phyloP scores from a whole-genome alignment of 1,284 basidiomycete species.

The Microbotryomycetes sp. region DNA sequence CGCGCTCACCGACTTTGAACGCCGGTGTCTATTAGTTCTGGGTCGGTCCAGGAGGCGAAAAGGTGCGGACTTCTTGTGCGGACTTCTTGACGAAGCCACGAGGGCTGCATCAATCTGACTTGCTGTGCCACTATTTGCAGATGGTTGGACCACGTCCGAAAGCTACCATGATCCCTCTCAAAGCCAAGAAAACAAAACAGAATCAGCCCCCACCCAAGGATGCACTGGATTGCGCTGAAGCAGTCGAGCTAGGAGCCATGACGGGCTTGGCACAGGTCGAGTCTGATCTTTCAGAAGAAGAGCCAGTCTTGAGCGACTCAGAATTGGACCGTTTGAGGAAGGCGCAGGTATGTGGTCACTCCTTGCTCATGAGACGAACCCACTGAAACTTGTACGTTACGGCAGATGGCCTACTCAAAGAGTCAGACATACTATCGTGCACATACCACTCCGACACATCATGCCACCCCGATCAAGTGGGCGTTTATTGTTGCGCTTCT shows the following conservation, averaged over 20 bases:
- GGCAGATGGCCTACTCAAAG: background rate
- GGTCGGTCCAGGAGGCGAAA: constrained; percentile 13
- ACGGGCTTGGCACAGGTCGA: background rate
- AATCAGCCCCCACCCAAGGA: background rate
- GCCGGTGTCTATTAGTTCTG: background rate
- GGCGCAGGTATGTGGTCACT: background rate
- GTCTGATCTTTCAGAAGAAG: background rate
- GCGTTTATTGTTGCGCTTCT: constrained; percentile 8
- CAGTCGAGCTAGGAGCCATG: constrained; percentile 1
- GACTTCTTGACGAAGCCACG: background rate
- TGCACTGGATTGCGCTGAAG: too few species aligned
- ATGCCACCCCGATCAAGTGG: constrained; percentile 10
- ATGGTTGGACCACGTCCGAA: constrained; percentile 4
- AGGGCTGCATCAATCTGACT: background rate
- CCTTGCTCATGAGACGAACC: background rate
- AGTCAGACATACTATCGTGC: constrained; percentile 13
- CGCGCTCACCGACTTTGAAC: background rate
- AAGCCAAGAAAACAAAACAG: too few species aligned
- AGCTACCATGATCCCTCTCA: background rate
- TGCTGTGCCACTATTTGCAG: background rate
- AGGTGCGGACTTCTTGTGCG: background rate
- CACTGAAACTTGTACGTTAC: background rate
- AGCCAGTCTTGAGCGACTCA: constrained; percentile 5
- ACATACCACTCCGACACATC: constrained; percentile 17
- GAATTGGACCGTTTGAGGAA: constrained; percentile 6